phyloP scores from a whole-genome alignment of 345 rosid species.

The Syzygium jambos region DNA sequence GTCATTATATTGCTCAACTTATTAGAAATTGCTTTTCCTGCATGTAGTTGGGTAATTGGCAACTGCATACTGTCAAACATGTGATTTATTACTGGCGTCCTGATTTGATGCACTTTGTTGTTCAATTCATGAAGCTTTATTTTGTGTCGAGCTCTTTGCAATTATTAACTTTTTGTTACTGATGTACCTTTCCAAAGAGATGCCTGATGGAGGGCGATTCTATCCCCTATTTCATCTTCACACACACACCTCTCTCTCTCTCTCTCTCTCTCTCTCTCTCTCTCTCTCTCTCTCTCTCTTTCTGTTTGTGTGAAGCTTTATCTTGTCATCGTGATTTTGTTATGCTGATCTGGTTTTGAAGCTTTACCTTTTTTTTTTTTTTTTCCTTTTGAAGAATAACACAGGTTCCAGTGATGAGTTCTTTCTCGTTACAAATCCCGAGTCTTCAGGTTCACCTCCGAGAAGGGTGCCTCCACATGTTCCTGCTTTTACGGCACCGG shows the following conservation, averaged over 20 bases:
- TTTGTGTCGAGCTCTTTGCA: background rate
- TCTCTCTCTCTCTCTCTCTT: background rate
- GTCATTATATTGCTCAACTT: background rate
- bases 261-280: background rate
- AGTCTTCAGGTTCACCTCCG: slow-evolving; percentile 90
- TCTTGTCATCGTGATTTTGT: background rate
- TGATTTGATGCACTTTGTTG: background rate
- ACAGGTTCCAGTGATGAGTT: slow-evolving; percentile 70
- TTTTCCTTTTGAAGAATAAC: slow-evolving; percentile 42
- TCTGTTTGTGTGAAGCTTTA: background rate
- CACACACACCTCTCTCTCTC: background rate
- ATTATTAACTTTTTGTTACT: background rate
- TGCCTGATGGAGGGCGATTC: background rate
- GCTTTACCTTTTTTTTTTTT: background rate
- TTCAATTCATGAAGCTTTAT: background rate
- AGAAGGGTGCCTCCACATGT: slow-evolving; percentile 76
- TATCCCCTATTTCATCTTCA: background rate
- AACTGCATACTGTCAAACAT: background rate
- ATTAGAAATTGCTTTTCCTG: background rate
- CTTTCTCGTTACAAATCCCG: slow-evolving; percentile 78
- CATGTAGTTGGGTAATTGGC: background rate
- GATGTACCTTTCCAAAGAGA: background rate
- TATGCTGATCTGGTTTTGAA: background rate
- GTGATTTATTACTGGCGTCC: background rate
- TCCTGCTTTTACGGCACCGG: slow-evolving; percentile 26